Evolutionary conservation across 2,329 filamentous ascomycete genomes (phyloP).

Genomic region (Monilinia aucupariae): DNA sequence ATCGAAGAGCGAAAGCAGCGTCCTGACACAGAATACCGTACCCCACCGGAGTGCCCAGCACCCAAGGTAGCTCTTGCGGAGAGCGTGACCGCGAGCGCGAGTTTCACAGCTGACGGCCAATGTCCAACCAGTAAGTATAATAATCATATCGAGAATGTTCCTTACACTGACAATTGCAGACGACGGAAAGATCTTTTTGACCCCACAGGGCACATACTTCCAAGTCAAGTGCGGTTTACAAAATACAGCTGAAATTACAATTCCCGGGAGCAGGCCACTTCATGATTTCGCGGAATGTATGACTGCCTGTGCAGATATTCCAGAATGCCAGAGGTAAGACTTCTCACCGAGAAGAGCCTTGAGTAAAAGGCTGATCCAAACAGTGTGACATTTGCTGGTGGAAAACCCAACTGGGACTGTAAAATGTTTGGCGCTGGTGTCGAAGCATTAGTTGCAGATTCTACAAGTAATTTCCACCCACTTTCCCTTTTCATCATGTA

Average conservation of each 20-base stretch:
- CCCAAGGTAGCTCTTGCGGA: neutral
- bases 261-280: slow-evolving; percentile 6
- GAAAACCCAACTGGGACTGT: slow-evolving; percentile 7
- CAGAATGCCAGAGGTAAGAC: slow-evolving; percentile 8
- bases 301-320: slow-evolving; percentile 9
- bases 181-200: slow-evolving; percentile 1
- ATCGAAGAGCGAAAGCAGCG: slow-evolving; percentile 1
- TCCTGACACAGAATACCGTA: neutral
- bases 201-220: slow-evolving; percentile 6
- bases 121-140: slow-evolving; percentile 4
- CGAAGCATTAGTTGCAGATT: neutral
- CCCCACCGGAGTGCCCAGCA: neutral
- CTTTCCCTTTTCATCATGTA: neutral
- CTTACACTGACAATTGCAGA: neutral
- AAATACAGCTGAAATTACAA: neutral
- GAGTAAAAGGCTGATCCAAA: neutral
- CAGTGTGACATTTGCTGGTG: neutral
- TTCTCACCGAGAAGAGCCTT: neutral
- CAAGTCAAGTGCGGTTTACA: slow-evolving; percentile 4
- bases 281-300: slow-evolving; percentile 11
- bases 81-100: neutral
- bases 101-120: slow-evolving; percentile 2
- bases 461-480: neutral
- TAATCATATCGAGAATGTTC: neutral
- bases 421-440: slow-evolving; percentile 1